Conservation (phyloP, 2,329 filamentous ascomycete genomes). For the Dactylellina cionopaga region DNA sequence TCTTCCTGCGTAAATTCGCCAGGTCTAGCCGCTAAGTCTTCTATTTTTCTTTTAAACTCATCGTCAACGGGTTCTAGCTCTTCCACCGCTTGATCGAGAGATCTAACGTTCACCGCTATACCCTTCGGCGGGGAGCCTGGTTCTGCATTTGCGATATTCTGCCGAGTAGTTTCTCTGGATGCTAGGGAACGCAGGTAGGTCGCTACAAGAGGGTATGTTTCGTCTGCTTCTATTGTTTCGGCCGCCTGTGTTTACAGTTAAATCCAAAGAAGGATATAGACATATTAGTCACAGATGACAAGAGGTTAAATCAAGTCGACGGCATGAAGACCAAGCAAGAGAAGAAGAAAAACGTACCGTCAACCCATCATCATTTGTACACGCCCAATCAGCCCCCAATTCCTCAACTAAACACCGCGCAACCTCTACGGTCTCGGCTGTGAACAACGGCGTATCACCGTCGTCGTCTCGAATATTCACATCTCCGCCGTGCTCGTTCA, state of each 20-base stretch:
- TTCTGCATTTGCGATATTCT: slow-evolving; percentile 53
- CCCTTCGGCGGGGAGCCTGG: slow-evolving; percentile 73
- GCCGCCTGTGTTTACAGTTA: slow-evolving; percentile 54
- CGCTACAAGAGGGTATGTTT: slow-evolving; percentile 78
- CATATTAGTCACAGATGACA: not conserved
- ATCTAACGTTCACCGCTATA: slow-evolving; percentile 79
- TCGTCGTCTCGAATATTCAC: slow-evolving; percentile 89
- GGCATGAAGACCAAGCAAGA: not conserved
- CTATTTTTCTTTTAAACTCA: slow-evolving; percentile 84
- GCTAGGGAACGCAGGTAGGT: slow-evolving; percentile 70
- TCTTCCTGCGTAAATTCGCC: slow-evolving; percentile 87
- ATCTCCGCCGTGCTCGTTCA: slow-evolving; percentile 79
- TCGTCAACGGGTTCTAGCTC: slow-evolving; percentile 75
- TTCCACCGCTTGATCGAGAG: slow-evolving; percentile 72
- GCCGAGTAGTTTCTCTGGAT: slow-evolving; percentile 58
- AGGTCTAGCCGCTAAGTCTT: slow-evolving; percentile 80
- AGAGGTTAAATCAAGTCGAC: not conserved
- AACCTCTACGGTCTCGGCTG: slow-evolving; percentile 81
- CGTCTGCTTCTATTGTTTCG: slow-evolving; percentile 82
- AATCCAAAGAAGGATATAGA: not conserved
- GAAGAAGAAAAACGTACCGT: slow-evolving; percentile 69
- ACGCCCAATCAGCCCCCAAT: slow-evolving; percentile 73
- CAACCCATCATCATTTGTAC: slow-evolving; percentile 77
- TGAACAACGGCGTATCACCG: slow-evolving; percentile 91
- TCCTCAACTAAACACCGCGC: slow-evolving; percentile 85